These are phyloP conservation scores for Pseudopediastrum boryanum DNA, from an alignment of 139 green algal species.

Conservation along the genomic window DNA sequence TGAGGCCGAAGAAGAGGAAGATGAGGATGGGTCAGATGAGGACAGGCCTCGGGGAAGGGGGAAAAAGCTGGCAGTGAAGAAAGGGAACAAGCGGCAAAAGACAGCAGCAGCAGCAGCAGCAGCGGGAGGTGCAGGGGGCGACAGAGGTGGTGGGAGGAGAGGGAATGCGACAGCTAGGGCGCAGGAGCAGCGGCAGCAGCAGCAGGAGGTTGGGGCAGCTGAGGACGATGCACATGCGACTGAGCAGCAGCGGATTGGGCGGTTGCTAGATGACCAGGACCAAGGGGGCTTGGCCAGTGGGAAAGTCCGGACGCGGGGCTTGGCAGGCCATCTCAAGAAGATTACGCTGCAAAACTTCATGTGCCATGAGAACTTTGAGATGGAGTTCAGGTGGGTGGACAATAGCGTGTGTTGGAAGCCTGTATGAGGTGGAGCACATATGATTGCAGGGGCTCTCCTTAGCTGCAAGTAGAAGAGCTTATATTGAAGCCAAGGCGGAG, in stretches of 20 bases:
- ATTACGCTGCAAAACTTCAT: conserved; percentile 80
- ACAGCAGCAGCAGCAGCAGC: too few relatives aligned
- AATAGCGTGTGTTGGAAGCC: too few relatives aligned
- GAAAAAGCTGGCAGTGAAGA: not conserved
- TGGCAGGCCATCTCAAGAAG: conserved; percentile 59
- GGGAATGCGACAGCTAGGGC: not conserved
- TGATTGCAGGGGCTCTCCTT: too few relatives aligned
- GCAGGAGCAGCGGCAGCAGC: conserved; percentile 5
- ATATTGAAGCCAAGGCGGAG: too few relatives aligned
- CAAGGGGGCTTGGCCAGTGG: not conserved
- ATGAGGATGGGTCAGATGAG: not conserved
- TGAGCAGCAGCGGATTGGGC: not conserved
- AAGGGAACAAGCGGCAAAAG: not conserved
- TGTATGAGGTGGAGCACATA: too few relatives aligned
- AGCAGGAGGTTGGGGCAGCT: not conserved
- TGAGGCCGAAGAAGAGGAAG: not conserved
- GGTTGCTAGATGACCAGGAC: too few relatives aligned
- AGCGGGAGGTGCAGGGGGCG: not conserved
- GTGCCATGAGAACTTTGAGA: conserved; percentile 75
- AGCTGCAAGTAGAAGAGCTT: too few relatives aligned
- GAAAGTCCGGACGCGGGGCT: conserved; percentile 7
- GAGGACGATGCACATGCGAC: not conserved
- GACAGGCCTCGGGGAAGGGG: not conserved
- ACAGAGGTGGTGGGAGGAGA: not conserved
- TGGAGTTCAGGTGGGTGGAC: conserved; percentile 75